Evolutionary conservation across 345 rosid species (phyloP).

Genomic region (Arabis hirsuta): DNA sequence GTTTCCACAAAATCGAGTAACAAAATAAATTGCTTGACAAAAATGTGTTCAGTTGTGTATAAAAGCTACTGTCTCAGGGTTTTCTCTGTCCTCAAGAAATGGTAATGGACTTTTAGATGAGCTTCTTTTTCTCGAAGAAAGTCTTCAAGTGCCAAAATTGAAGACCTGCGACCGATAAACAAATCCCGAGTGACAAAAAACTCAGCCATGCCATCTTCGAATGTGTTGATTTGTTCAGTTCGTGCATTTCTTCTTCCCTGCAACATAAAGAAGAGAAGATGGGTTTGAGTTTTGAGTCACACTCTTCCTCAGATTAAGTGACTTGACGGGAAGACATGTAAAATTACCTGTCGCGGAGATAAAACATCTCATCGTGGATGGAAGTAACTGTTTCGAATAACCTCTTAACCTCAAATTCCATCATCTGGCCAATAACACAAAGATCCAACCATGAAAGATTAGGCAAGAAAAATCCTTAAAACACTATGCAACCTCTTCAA

Average conservation of each 20-base stretch:
- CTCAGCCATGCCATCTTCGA: slow-evolving; percentile 66
- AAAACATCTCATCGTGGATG: slow-evolving; percentile 84
- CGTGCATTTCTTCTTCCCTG: slow-evolving; percentile 92
- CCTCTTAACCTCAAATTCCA: slow-evolving; percentile 87
- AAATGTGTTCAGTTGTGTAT: slow-evolving; percentile 11
- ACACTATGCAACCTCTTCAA: neutral
- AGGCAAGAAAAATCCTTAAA: slow-evolving; percentile 13
- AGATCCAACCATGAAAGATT: slow-evolving; percentile 17
- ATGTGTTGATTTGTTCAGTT: slow-evolving; percentile 68
- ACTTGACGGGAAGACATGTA: slow-evolving; percentile 10
- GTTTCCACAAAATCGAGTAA: slow-evolving; percentile 1
- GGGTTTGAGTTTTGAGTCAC: neutral
- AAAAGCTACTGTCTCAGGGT: neutral
- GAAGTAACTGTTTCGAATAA: slow-evolving; percentile 63
- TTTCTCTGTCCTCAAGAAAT: neutral
- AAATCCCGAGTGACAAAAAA: slow-evolving; percentile 62
- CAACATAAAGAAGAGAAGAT: slow-evolving; percentile 22
- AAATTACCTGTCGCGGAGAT: slow-evolving; percentile 81
- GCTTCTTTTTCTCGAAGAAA: slow-evolving; percentile 88
- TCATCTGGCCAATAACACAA: slow-evolving; percentile 53
- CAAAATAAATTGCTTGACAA: slow-evolving; percentile 6
- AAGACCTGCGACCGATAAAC: slow-evolving; percentile 74
- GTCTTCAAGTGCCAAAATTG: slow-evolving; percentile 88
- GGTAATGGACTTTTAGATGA: slow-evolving; percentile 48
- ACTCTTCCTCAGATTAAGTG: neutral